A percentile compares a stretch with the other conserved stretches of the same genome.
These are phyloP conservation scores for Boletus mariae DNA, from an alignment of 1,284 basidiomycete genomes.

Conservation along the genomic window DNA sequence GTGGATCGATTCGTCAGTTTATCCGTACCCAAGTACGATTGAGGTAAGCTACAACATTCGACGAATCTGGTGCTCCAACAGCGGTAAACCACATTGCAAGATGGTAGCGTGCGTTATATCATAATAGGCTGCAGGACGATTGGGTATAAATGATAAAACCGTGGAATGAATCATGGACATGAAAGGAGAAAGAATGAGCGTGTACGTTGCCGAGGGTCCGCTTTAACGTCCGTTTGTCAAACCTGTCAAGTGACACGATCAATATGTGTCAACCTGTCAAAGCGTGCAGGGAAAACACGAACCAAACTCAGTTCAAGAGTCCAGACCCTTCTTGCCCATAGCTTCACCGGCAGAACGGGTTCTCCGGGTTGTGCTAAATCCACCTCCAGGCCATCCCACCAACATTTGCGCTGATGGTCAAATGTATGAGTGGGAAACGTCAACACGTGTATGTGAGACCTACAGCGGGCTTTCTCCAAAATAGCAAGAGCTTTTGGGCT, in stretches of 20 bases:
- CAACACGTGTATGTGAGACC: conserved; percentile 33
- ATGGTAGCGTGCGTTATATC: conserved; percentile 30
- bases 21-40: background rate
- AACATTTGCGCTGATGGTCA: conserved; percentile 83
- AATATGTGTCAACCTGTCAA: conserved; percentile 1
- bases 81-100: conserved; percentile 13
- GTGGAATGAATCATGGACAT: conserved; percentile 18
- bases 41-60: background rate
- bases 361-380: conserved; percentile 64
- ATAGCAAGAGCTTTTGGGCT: conserved; percentile 94
- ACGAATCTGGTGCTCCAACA: background rate
- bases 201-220: conserved; percentile 5
- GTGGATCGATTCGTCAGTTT: background rate
- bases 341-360: conserved; percentile 62
- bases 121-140: conserved; percentile 22
- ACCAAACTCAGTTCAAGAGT: conserved; percentile 95
- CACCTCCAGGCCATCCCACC: conserved; percentile 98
- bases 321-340: conserved; percentile 99
- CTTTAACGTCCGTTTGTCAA: conserved; percentile 10
- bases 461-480: conserved; percentile 99
- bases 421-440: conserved; percentile 4
- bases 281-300: conserved; percentile 33
- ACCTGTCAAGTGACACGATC: conserved; percentile 14
- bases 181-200: conserved; percentile 12
- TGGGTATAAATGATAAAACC: conserved; percentile 28